These are phyloP conservation scores for Penicillium olsonii DNA, from an alignment of 2,329 filamentous ascomycete genomes.

Conservation along the genomic window DNA sequence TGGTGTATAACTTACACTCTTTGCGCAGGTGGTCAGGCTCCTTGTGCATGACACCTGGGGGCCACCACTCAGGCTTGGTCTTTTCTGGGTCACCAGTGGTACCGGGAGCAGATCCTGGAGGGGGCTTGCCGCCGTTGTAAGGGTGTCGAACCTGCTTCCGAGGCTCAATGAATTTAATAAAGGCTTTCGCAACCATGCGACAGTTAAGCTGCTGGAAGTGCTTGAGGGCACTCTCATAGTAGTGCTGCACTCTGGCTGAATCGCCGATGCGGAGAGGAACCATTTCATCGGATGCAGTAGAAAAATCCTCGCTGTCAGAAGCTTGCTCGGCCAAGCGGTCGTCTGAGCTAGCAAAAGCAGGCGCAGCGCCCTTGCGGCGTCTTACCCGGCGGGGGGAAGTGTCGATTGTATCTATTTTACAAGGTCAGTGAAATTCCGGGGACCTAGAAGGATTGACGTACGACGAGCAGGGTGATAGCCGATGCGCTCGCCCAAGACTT, in stretches of 20 bases:
- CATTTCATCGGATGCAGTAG: slow-evolving; percentile 26
- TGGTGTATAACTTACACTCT: slow-evolving; percentile 39
- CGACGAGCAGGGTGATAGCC: slow-evolving; percentile 30
- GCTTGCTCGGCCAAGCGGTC: slow-evolving; percentile 21
- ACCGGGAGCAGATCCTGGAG: slow-evolving; percentile 36
- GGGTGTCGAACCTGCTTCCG: slow-evolving; percentile 51
- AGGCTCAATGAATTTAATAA: slow-evolving; percentile 51
- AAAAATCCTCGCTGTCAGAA: slow-evolving; percentile 28
- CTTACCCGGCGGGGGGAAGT: slow-evolving; percentile 31
- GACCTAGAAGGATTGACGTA: slow-evolving; percentile 22
- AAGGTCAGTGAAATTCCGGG: background rate
- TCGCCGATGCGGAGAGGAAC: slow-evolving; percentile 42
- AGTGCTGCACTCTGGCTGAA: slow-evolving; percentile 37
- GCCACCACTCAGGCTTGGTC: slow-evolving; percentile 50
- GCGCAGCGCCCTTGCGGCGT: slow-evolving; percentile 29
- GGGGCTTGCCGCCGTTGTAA: slow-evolving; percentile 49
- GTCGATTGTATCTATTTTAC: slow-evolving; percentile 16
- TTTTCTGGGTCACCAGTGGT: slow-evolving; percentile 44
- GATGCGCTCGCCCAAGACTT: slow-evolving; percentile 34
- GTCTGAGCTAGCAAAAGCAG: slow-evolving; percentile 15
- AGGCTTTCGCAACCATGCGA: slow-evolving; percentile 48
- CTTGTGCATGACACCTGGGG: slow-evolving; percentile 47
- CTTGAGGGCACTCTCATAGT: slow-evolving; percentile 45
- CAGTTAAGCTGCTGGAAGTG: slow-evolving; percentile 50
- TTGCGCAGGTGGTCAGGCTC: slow-evolving; percentile 53